Percentiles rank a stretch among this genome's conserved stretches.
Evolutionary conservation across 2,329 filamentous ascomycete genomes (phyloP).

Genomic region (Hymenoscyphus salicellus): DNA sequence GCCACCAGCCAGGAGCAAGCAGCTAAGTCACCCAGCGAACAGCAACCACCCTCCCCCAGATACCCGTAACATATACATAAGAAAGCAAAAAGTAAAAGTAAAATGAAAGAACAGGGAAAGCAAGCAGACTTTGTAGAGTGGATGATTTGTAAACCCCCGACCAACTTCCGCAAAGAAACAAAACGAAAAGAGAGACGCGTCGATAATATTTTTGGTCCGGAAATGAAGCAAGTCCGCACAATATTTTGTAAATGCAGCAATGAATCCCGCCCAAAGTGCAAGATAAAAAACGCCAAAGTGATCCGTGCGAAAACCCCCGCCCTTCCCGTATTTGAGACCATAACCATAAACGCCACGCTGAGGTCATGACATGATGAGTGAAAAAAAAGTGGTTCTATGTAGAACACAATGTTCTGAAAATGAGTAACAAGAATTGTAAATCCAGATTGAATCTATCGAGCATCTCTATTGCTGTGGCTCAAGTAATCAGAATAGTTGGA

Average conservation of each 20-base stretch:
- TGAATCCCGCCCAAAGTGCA: slow-evolving; percentile 12
- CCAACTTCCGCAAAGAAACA: slow-evolving; percentile 9
- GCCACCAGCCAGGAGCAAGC: not conserved
- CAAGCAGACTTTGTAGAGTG: slow-evolving; percentile 13
- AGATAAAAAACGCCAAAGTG: slow-evolving; percentile 20
- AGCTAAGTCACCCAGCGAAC: not conserved
- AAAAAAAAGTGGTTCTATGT: slow-evolving; percentile 15
- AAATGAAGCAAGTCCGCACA: slow-evolving; percentile 6
- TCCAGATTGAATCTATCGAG: not conserved
- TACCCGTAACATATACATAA: slow-evolving; percentile 18
- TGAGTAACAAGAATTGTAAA: not conserved
- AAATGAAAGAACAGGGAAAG: not conserved
- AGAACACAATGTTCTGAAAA: not conserved
- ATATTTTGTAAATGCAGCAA: slow-evolving; percentile 30
- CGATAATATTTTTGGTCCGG: slow-evolving; percentile 14
- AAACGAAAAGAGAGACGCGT: slow-evolving; percentile 11
- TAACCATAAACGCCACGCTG: slow-evolving; percentile 21
- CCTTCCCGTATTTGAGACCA: slow-evolving; percentile 8
- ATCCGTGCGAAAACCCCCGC: slow-evolving; percentile 6
- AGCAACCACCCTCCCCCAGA: not conserved
- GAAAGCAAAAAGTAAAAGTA: slow-evolving; percentile 12
- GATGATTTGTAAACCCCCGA: slow-evolving; percentile 5
- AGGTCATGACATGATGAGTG: slow-evolving; percentile 14
- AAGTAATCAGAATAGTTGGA: slow-evolving; percentile 22
- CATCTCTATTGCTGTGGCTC: slow-evolving; percentile 9